Base-by-base conservation (phyloP, 129 eudicot species). In the Arctium minus region DNA sequence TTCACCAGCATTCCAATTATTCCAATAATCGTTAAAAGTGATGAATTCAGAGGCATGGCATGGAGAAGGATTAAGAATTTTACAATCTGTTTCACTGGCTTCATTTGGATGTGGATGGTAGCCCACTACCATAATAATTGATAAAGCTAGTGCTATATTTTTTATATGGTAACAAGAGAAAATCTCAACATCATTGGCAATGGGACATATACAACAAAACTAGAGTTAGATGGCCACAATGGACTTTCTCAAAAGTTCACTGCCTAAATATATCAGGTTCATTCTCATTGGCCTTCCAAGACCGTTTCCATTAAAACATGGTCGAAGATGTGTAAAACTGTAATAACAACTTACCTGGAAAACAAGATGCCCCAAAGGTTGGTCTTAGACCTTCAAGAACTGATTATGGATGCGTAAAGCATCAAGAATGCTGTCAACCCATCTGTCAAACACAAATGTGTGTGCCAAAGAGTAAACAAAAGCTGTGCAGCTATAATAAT, bases 391-490 rank as follows among this genome's bases (percentile, higher is more conserved):
- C 88, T 87, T 89, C 83, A 82, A 89, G 18, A 82, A 68, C 40
- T 82, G 88, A 73, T 89, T 81, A 60, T 93, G 92, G 37, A 86
- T 86, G 46, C 56, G 85, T 75, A 94, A 86, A 46, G 98, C 98
- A 72, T 94, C 98, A 65, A 90, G 87, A 79, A 92, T 89, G 83
- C 93, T 87, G 62, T 85, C 80, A 67, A 94, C 92, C 98, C 98
- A 94, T 81, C 93, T 94, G 95, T 81, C 33, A 85, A 76, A 65
- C 29, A 30, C 37, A 85, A 68, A 72, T 33, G 13, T 22, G 40
- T 8, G 69, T 72, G 33, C 74, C 17, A 64, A 32, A 76, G 4
- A 32, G 48, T 75, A 67, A 70, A 74, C 40, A 64, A 62, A 76
- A 67, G 6, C 56, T 64, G 6, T 73, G 62, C 65, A 76, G 30